Conservation (phyloP, 257 asterid species). For the Nemophila menziesii region DNA sequence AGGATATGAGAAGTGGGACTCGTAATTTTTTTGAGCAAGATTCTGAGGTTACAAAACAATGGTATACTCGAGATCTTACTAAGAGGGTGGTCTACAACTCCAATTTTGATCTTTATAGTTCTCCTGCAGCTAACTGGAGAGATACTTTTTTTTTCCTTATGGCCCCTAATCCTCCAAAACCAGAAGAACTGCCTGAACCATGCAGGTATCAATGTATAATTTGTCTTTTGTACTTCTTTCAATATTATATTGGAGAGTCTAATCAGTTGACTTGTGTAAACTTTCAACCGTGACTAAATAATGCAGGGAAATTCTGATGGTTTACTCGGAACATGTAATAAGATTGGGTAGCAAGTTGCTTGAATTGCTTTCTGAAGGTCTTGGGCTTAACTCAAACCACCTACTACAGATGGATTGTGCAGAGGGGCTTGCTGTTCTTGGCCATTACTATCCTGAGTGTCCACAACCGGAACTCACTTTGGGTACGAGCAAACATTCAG, state of each 20-base stretch:
- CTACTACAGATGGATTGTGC: too few relatives aligned
- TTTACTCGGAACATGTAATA: constrained; percentile 10
- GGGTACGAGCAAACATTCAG: too few relatives aligned
- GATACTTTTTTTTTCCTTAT: constrained; percentile 14
- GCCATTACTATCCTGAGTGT: constrained; percentile 16
- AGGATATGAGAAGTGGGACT: constrained; percentile 8
- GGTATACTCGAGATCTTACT: constrained; percentile 14
- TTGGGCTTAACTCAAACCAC: too few relatives aligned
- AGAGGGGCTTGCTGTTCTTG: too few relatives aligned
- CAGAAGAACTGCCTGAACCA: constrained; percentile 33
- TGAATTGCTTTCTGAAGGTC: too few relatives aligned
- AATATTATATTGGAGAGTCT: background rate
- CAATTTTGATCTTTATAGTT: constrained; percentile 24
- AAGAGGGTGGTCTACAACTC: constrained; percentile 1
- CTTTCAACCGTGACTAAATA: too few relatives aligned
- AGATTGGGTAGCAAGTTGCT: too few relatives aligned
- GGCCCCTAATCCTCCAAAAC: too few relatives aligned
- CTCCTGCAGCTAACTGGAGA: constrained; percentile 37
- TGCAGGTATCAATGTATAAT: too few relatives aligned
- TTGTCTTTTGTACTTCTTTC: background rate
- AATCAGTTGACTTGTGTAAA: too few relatives aligned
- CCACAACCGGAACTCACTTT: constrained; percentile 17
- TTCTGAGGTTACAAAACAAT: constrained; percentile 20
- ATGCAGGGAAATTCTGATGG: constrained; percentile 8
- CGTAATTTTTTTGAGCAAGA: constrained; percentile 16